Conservation (phyloP, 371 early-diverging fungal species). For the Rhizopus stolonifer region DNA sequence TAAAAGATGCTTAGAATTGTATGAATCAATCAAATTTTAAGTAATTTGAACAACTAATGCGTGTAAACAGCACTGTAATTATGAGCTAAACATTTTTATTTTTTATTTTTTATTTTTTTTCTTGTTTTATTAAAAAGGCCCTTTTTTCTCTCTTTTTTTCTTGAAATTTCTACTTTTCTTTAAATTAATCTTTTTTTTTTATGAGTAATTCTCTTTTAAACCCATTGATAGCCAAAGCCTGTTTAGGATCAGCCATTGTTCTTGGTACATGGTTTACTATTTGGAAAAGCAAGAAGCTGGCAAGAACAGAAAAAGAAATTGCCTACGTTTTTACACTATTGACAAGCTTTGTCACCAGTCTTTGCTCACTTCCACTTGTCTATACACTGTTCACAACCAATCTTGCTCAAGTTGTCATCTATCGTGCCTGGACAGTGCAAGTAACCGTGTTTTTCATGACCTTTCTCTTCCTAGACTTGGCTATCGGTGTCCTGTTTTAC, state of each 20-base stretch:
- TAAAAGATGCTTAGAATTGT: too few species aligned
- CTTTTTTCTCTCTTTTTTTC: neutral
- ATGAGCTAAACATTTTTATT: too few species aligned
- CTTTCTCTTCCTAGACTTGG: constrained; percentile 48
- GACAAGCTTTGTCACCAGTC: constrained; percentile 31
- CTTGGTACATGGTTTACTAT: constrained; percentile 19
- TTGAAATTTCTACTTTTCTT: too few species aligned
- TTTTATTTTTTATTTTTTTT: too few species aligned
- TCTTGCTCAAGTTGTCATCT: constrained; percentile 12
- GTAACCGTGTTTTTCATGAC: constrained; percentile 40
- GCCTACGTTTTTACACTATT: constrained; percentile 38
- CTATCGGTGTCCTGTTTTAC: constrained; percentile 46
- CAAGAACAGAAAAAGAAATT: constrained; percentile 29
- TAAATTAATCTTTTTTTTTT: too few species aligned
- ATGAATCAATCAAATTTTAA: too few species aligned
- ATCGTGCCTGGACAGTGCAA: constrained; percentile 32
- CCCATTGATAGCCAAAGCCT: constrained; percentile 10
- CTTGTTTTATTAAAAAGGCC: too few species aligned
- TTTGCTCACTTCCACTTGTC: constrained; percentile 32
- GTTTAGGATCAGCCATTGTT: constrained; percentile 1
- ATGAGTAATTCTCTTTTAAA: constrained; percentile 12
- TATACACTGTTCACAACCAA: constrained; percentile 12
- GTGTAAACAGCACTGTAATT: too few species aligned
- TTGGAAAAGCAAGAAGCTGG: constrained; percentile 12
- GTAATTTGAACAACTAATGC: too few species aligned